A percentile compares a stretch with the other conserved stretches of the same genome.
phyloP scores from a whole-genome alignment of 805 yeast species.

The Torulaspora quercuum region DNA sequence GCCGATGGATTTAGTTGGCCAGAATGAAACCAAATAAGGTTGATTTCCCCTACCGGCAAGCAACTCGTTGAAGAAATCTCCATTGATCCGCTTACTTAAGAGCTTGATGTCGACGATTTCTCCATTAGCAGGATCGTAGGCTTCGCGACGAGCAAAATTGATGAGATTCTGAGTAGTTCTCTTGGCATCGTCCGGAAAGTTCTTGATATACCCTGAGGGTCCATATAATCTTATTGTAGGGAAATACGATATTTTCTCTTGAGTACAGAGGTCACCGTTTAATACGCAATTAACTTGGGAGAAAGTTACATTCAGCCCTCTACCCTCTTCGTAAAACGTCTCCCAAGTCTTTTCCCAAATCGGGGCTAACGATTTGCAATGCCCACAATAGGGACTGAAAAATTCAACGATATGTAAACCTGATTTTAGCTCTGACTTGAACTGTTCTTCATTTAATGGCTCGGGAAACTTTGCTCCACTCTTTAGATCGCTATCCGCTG shows the following conservation, averaged over 20 bases:
- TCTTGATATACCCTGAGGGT: conserved; percentile 46
- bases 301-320: conserved; percentile 47
- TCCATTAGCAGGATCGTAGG: conserved; percentile 42
- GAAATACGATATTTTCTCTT: conserved; percentile 59
- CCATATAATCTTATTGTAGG: conserved; percentile 73
- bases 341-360: conserved; percentile 69
- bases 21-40: conserved; percentile 61
- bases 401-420: conserved; percentile 80
- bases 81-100: conserved; percentile 40
- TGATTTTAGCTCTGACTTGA: conserved; percentile 46
- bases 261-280: conserved; percentile 78
- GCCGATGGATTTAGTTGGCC: conserved; percentile 52
- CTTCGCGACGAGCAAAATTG: conserved; percentile 53
- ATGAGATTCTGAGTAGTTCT: conserved; percentile 50
- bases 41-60: conserved; percentile 48
- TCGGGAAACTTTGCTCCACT: conserved; percentile 42
- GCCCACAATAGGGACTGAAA: conserved; percentile 84
- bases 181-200: conserved; percentile 47
- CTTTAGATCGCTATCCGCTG: neutral
- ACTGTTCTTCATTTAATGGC: conserved; percentile 47
- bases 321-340: conserved; percentile 45
- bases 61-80: conserved; percentile 44
- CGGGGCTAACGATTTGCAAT: conserved; percentile 78
- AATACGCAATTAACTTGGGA: conserved; percentile 82
- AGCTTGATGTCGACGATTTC: conserved; percentile 41